phyloP scores from a whole-genome alignment of 2,329 filamentous ascomycete species.

The Ophiosphaerella herpotricha region DNA sequence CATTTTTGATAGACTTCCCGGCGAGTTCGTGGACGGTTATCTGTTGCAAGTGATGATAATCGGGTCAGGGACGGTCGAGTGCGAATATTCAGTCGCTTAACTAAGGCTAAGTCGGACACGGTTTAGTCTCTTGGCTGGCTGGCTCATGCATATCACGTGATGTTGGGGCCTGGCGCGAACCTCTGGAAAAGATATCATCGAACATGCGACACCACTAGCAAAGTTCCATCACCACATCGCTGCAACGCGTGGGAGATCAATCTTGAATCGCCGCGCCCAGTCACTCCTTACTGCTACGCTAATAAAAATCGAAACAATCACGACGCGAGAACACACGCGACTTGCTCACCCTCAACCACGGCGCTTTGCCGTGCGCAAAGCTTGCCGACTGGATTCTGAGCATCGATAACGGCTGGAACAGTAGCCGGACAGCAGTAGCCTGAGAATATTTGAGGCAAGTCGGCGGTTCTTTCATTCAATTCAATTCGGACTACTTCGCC shows the following conservation, averaged over 20 bases:
- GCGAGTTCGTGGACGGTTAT: constrained; percentile 39
- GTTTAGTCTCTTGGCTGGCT: too few species aligned
- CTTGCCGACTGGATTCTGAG: constrained; percentile 22
- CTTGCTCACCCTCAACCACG: constrained; percentile 20
- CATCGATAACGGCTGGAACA: neutral
- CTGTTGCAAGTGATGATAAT: constrained; percentile 29
- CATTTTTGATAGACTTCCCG: constrained; percentile 54
- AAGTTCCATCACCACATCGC: constrained; percentile 33
- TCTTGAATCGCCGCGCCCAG: constrained; percentile 24
- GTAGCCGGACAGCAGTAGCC: neutral
- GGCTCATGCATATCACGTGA: constrained; percentile 6
- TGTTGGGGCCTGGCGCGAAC: constrained; percentile 9
- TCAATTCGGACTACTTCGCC: too few species aligned
- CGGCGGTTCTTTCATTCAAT: too few species aligned
- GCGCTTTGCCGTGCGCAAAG: constrained; percentile 32
- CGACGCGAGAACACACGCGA: constrained; percentile 34
- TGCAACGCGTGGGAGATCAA: constrained; percentile 34
- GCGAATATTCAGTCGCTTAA: too few species aligned
- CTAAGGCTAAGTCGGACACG: too few species aligned
- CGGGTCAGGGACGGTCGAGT: too few species aligned
- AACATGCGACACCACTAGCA: constrained; percentile 25
- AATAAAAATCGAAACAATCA: constrained; percentile 10
- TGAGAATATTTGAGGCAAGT: neutral
- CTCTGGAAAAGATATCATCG: constrained; percentile 29
- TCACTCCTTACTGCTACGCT: constrained; percentile 13